A percentile compares a stretch with the other conserved stretches of the same genome.
phyloP scores from a whole-genome alignment of 2,329 filamentous ascomycete species.

The Alternaria consortialis region DNA sequence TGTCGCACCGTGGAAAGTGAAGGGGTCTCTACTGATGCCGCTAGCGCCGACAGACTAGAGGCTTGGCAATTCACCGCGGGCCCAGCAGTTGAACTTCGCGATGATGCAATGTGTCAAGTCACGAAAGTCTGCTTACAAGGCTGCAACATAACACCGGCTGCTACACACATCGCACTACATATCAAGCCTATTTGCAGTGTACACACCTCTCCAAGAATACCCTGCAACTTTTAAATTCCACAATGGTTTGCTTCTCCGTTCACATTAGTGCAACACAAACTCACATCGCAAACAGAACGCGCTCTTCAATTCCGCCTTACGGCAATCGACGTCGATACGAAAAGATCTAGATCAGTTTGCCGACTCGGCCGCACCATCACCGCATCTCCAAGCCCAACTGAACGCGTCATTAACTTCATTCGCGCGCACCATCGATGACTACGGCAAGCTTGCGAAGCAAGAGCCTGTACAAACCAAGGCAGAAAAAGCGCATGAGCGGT shows the following conservation, averaged over 20 bases:
- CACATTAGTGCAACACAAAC: neutral
- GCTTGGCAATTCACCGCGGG: conserved; percentile 25
- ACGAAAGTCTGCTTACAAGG: conserved; percentile 24
- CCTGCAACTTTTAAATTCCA: neutral
- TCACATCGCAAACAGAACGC: conserved; percentile 68
- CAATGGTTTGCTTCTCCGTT: conserved; percentile 30
- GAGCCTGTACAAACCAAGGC: conserved; percentile 92
- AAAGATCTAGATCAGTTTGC: conserved; percentile 77
- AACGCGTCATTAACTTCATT: conserved; percentile 74
- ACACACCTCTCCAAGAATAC: neutral
- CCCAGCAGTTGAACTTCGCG: conserved; percentile 15
- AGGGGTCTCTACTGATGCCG: neutral
- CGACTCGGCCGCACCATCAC: conserved; percentile 65
- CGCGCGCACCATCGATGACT: conserved; percentile 90
- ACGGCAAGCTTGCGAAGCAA: conserved; percentile 82
- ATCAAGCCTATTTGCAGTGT: no score
- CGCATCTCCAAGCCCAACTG: conserved; percentile 66
- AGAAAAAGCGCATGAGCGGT: conserved; percentile 84
- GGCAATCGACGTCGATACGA: conserved; percentile 82
- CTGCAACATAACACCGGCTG: neutral
- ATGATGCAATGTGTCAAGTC: conserved; percentile 48
- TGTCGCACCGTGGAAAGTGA: neutral
- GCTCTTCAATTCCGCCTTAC: conserved; percentile 84
- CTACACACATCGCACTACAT: neutral
- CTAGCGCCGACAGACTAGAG: neutral